phyloP scores from a whole-genome alignment of 352 stramenopile genomes.

The Pythium apleroticum region DNA sequence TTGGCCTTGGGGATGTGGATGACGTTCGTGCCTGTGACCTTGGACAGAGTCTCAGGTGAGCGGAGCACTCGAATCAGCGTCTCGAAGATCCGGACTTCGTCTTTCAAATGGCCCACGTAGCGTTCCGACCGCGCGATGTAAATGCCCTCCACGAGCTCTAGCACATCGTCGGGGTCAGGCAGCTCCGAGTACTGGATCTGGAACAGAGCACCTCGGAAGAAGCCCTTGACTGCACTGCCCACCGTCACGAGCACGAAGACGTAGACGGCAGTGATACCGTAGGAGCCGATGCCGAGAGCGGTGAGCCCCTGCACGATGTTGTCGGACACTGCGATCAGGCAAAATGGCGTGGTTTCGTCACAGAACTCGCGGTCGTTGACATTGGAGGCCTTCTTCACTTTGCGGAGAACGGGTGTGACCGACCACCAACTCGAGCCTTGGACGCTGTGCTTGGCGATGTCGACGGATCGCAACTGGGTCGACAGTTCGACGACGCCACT shows the following conservation, averaged over 20 bases:
- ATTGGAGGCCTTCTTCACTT: conserved; percentile 7
- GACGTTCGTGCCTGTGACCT: conserved; percentile 82
- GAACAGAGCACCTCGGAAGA: conserved; percentile 79
- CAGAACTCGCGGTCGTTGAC: conserved; percentile 46
- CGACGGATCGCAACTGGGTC: conserved; percentile 48
- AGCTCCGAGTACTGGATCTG: conserved; percentile 84
- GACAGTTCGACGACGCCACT: conserved; percentile 58
- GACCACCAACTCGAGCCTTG: conserved; percentile 69
- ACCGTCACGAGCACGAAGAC: conserved; percentile 88
- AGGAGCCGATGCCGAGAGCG: conserved; percentile 78
- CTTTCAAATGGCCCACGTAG: conserved; percentile 86
- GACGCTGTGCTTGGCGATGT: conserved; percentile 59
- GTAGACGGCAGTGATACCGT: conserved; percentile 85
- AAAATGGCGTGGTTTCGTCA: conserved; percentile 54
- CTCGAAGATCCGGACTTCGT: conserved; percentile 88
- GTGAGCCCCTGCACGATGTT: conserved; percentile 84
- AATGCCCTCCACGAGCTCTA: conserved; percentile 87
- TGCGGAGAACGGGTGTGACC: conserved; percentile 41
- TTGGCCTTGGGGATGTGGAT: conserved; percentile 87
- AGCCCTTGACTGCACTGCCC: conserved; percentile 77
- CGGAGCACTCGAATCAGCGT: conserved; percentile 82
- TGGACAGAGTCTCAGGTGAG: conserved; percentile 80
- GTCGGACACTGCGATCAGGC: conserved; percentile 81
- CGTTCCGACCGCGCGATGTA: conserved; percentile 84
- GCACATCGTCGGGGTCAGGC: conserved; percentile 76